Evolutionary conservation across 140 eudicot species (phyloP).

Genomic region (Cichorium intybus): DNA sequence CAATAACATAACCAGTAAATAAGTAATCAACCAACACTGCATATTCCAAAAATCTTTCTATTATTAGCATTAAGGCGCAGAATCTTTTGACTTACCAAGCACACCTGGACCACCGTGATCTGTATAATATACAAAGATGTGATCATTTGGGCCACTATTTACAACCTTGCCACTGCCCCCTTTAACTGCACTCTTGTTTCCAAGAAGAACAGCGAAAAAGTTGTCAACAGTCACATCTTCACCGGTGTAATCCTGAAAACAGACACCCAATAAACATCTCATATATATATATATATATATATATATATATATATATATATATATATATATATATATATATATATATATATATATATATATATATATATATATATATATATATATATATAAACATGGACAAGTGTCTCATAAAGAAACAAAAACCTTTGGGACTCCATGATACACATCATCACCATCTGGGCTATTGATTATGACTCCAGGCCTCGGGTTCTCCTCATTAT

Average conservation of each 20-base stretch:
- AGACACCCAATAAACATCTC: constrained; percentile 16
- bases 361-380: no score
- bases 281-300: no score
- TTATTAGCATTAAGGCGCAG: neutral
- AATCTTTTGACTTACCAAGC: no score
- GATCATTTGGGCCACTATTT: constrained; percentile 73
- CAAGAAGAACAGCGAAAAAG: constrained; percentile 68
- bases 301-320: no score
- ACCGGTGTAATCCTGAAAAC: constrained; percentile 68
- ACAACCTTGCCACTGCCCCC: constrained; percentile 89
- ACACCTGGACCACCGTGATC: constrained; percentile 91
- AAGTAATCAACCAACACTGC: no score
- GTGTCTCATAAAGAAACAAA: neutral
- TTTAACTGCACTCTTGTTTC: constrained; percentile 53
- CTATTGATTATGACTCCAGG: constrained; percentile 73
- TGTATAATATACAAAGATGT: constrained; percentile 60
- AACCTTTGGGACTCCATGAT: constrained; percentile 96
- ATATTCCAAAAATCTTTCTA: neutral
- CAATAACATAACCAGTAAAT: no score
- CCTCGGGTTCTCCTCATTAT: constrained; percentile 70
- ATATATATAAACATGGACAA: no score
- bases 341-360: no score
- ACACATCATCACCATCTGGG: constrained; percentile 77
- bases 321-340: no score
- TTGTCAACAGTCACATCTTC: constrained; percentile 52